A percentile compares a stretch with the other conserved stretches of the same genome.
Conservation (phyloP, 305 asterid genomes). For the Fraxinus dipetala region DNA sequence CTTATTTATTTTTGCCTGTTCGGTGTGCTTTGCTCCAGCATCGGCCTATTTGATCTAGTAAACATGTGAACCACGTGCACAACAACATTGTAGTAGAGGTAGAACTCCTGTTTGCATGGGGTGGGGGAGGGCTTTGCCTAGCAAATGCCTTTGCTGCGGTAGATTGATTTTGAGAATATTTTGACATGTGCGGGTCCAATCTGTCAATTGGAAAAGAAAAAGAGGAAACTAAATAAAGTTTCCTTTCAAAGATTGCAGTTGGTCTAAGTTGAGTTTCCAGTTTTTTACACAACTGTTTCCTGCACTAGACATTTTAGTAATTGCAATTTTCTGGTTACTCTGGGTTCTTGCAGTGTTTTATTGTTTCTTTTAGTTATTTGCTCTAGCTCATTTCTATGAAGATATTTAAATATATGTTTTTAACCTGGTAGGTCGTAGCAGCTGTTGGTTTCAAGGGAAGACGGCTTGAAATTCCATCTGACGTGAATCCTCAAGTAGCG, state of each 20-base stretch:
- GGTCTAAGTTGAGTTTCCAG: neutral
- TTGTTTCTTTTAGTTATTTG: neutral
- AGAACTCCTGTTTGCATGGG: neutral
- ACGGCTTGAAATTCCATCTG: constrained; percentile 83
- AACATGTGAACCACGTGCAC: neutral
- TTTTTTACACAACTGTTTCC: neutral
- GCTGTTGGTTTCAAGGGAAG: constrained; percentile 82
- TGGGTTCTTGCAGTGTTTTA: neutral
- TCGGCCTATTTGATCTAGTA: neutral
- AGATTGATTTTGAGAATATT: neutral
- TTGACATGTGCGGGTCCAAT: neutral
- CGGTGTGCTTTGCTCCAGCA: neutral
- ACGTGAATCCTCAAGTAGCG: constrained; percentile 71
- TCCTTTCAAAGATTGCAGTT: neutral
- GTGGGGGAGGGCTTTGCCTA: neutral
- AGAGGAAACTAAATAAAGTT: neutral
- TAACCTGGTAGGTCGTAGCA: constrained; percentile 71
- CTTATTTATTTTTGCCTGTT: neutral
- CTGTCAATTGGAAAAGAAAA: neutral
- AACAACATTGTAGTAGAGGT: neutral
- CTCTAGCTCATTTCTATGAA: constrained; percentile 15
- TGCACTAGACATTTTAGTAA: neutral
- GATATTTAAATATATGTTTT: constrained; percentile 18
- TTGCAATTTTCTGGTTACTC: neutral
- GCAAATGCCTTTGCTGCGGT: neutral